These are phyloP conservation scores for Collybiopsis confluens DNA, from an alignment of 768 basidiomycete species.

Conservation along the genomic window DNA sequence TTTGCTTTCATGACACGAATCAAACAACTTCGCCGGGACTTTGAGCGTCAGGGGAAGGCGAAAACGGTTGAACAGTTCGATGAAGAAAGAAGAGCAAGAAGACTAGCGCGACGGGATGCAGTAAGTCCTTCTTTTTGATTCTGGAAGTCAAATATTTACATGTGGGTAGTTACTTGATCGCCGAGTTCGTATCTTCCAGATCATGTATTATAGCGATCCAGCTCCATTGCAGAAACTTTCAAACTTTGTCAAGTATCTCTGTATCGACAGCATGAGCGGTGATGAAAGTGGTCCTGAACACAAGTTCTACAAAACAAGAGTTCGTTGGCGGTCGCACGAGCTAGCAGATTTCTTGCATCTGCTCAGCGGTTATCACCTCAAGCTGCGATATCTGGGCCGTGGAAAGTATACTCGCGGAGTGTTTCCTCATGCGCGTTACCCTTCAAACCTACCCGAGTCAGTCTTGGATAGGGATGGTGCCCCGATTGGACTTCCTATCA, in stretches of 20 bases:
- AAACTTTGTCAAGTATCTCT: background rate
- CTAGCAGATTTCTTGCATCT: background rate
- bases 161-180: background rate
- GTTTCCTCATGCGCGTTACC: no score
- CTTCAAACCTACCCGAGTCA: background rate
- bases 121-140: background rate
- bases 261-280: background rate
- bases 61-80: background rate
- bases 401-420: no score
- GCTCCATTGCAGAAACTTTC: background rate
- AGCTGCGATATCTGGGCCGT: background rate
- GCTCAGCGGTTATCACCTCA: background rate
- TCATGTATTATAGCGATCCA: background rate
- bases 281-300: background rate
- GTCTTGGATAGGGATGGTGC: background rate
- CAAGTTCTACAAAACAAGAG: background rate
- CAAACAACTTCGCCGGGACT: background rate
- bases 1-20: background rate
- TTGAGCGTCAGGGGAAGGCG: background rate
- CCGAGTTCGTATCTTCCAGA: background rate
- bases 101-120: background rate
- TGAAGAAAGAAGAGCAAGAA: background rate
- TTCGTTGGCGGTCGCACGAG: background rate
- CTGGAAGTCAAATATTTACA: background rate
- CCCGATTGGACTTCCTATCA: background rate